phyloP scores from a whole-genome alignment of 139 green algal species.

The Chlorella sorokiniana region DNA sequence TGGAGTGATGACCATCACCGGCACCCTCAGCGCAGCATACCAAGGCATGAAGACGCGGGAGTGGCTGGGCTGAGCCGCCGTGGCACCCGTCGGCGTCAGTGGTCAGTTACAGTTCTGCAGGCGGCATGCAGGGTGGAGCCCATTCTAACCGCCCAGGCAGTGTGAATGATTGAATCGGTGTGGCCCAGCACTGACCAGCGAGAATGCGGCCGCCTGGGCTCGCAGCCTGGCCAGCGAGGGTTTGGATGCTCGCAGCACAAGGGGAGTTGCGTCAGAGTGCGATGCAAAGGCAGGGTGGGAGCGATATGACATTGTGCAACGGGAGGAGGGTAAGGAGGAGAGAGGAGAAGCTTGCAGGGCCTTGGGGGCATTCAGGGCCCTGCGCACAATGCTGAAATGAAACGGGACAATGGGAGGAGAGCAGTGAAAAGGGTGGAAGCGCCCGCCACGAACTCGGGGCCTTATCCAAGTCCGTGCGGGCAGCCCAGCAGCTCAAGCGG shows the following conservation, averaged over 20 bases:
- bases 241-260: no score
- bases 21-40: constrained; percentile 9
- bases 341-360: neutral
- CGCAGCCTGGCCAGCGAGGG: no score
- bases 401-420: neutral
- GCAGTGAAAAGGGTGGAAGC: neutral
- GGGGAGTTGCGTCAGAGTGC: no score
- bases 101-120: neutral
- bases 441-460: no score
- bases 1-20: constrained; percentile 19
- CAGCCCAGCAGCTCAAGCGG: neutral
- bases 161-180: no score
- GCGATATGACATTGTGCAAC: no score
- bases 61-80: constrained; percentile 9
- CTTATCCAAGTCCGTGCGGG: no score
- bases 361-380: neutral
- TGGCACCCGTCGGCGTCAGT: neutral
- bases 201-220: no score
- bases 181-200: no score
- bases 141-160: no score
- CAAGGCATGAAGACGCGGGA: constrained; percentile 32
- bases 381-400: neutral
- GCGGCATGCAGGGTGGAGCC: neutral
- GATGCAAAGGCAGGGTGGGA: no score
- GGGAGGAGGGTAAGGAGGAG: neutral